These are phyloP conservation scores for Danielia reshetovae DNA, from an alignment of 805 yeast genomes.

Conservation along the genomic window DNA sequence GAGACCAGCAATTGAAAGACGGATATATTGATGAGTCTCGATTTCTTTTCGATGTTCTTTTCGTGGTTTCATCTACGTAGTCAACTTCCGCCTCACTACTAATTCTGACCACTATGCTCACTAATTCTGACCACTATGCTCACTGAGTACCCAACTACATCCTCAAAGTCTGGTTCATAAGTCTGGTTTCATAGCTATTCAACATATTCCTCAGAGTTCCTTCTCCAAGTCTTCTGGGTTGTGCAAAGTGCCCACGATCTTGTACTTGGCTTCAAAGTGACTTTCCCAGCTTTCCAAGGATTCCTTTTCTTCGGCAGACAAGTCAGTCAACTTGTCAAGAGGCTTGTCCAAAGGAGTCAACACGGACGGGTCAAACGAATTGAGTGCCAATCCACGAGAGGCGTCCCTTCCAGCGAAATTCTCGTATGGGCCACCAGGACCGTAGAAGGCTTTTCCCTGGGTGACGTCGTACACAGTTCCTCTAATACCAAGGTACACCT, in stretches of 20 bases:
- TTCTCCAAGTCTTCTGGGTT: constrained; percentile 9
- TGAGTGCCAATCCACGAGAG: constrained; percentile 83
- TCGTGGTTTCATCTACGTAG: constrained; percentile 1
- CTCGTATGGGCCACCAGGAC: constrained; percentile 93
- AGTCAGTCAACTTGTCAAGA: constrained; percentile 64
- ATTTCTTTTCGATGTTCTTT: not conserved
- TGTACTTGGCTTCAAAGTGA: constrained; percentile 78
- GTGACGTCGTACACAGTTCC: constrained; percentile 85
- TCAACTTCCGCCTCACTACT: not conserved
- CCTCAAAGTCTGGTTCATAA: too few relatives aligned
- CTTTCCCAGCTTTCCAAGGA: constrained; percentile 82
- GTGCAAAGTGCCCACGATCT: constrained; percentile 69
- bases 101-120: not conserved
- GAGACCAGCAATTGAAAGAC: not conserved
- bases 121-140: not conserved
- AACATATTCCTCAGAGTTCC: too few relatives aligned
- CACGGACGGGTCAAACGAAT: constrained; percentile 71
- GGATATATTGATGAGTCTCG: not conserved
- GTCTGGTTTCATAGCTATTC: too few relatives aligned
- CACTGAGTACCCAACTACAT: too few relatives aligned
- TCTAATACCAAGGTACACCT: constrained; percentile 80
- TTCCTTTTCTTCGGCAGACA: constrained; percentile 56
- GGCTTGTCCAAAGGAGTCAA: constrained; percentile 72
- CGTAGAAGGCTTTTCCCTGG: constrained; percentile 78
- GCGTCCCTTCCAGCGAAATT: constrained; percentile 97